A percentile compares a stretch with the other conserved stretches of the same genome.
Evolutionary conservation across 768 basidiomycete species (phyloP).

Genomic region (Mycena galericulata): DNA sequence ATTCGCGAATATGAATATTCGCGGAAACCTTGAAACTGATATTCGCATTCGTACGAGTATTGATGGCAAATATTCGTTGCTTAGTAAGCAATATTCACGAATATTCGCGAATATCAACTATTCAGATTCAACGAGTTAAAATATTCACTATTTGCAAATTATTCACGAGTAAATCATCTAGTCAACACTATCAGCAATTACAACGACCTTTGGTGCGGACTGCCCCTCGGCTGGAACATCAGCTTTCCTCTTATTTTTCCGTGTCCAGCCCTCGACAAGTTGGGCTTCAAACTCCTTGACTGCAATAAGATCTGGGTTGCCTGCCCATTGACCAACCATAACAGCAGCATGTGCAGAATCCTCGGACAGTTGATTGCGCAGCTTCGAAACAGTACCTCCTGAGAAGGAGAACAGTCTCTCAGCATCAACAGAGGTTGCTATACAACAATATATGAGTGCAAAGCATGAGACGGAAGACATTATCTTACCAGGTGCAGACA

Average conservation of each 20-base stretch:
- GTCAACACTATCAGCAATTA: neutral
- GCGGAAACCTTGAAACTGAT: too few species aligned
- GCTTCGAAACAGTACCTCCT: conserved; percentile 1
- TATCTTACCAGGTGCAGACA: conserved; percentile 5
- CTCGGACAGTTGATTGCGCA: conserved; percentile 3
- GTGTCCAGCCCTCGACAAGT: too few species aligned
- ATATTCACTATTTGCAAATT: neutral
- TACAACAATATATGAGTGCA: neutral
- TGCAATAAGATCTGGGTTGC: conserved; percentile 9
- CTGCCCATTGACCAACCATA: conserved; percentile 8
- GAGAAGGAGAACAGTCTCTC: conserved; percentile 7
- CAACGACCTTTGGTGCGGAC: neutral
- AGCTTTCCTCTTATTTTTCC: conserved; percentile 8
- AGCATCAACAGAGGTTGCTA: conserved; percentile 11
- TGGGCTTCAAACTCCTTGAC: neutral
- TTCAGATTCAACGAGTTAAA: neutral
- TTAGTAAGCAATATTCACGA: conserved; percentile 1
- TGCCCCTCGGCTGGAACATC: conserved; percentile 3
- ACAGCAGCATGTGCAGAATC: conserved; percentile 4
- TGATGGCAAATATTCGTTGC: too few species aligned
- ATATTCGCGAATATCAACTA: neutral
- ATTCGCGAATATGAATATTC: too few species aligned
- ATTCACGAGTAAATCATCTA: too few species aligned
- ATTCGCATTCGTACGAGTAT: too few species aligned
- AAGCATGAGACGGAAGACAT: too few species aligned